Base-by-base conservation (phyloP, 345 rosid species). In the Iberis pinnata region DNA sequence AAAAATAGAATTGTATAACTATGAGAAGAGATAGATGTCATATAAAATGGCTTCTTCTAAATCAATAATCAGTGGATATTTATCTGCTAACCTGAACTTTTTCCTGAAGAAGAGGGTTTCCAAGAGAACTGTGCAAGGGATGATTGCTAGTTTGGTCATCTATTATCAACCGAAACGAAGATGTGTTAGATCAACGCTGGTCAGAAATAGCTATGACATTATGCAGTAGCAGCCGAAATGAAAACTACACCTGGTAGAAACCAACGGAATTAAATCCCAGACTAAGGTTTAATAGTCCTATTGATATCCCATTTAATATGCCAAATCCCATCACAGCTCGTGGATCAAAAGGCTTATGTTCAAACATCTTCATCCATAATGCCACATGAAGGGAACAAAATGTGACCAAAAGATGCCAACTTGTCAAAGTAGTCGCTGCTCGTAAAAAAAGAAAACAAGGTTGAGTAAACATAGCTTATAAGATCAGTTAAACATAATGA, bases 241-340 rank as follows among this genome's bases (percentile, higher is more conserved):
- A 64, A 16, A 54, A 37, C 47, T 11, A 61, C 76, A 93, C 99
- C 95, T 93, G 99, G 64, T 93, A 93, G 67, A 93, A 93, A 64
- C 99, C 99, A 53, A 93, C 99, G 6, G 99, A 93, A 56, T 93
- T 93, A 75, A 93, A 93, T 24, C 99, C 99, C 80, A 93, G 71
- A 72, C 99, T 88, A 59, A 93, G 99, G 77, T 93, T 93, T 69
- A 93, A 60, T 55, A 93, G 83, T 38, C 99, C 99, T 43, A 93
- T 93, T 35, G 99, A 93, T 60, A 86, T 88, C 32, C 99, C 99
- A 76, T 93, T 93, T 48, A 93, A 70, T 49, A 93, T 78, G 60
- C 99, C 99, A 82, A 93, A 93, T 57, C 99, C 99, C 97, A 88
- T 93, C 29, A 93, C 99, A 63, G 94, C 95, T 76, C 95, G 79